Conservation (phyloP, 2,329 filamentous ascomycete species). For the Elsinoe arachidis region DNA sequence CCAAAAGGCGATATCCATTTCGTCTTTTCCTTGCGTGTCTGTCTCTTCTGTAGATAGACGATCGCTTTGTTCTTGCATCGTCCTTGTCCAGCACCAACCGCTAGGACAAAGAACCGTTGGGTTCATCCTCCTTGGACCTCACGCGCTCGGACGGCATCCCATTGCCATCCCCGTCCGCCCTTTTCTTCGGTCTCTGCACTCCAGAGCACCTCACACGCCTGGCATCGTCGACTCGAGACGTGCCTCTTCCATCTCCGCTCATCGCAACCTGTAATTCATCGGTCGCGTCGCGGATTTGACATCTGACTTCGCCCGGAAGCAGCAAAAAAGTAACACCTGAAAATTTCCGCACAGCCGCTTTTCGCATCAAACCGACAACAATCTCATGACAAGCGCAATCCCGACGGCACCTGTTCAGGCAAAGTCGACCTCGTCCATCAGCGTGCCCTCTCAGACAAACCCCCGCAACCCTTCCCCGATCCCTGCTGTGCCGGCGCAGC, state of each 20-base stretch:
- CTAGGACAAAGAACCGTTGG: slow-evolving; percentile 6
- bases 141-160: slow-evolving; percentile 11
- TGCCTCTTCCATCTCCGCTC: slow-evolving; percentile 10
- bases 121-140: slow-evolving; percentile 10
- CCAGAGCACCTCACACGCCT: slow-evolving; percentile 5
- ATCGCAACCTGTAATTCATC: neutral
- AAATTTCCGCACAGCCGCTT: slow-evolving; percentile 16
- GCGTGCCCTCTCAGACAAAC: slow-evolving; percentile 39
- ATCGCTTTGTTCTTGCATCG: slow-evolving; percentile 1
- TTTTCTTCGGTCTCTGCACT: slow-evolving; percentile 2
- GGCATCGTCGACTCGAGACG: neutral
- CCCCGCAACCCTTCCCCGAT: slow-evolving; percentile 44
- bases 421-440: slow-evolving; percentile 41
- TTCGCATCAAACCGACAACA: slow-evolving; percentile 16
- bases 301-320: slow-evolving; percentile 10
- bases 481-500: slow-evolving; percentile 47
- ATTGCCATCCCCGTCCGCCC: slow-evolving; percentile 10
- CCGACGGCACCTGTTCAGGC: slow-evolving; percentile 39
- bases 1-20: slow-evolving; percentile 8
- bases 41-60: slow-evolving; percentile 11
- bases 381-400: slow-evolving; percentile 56
- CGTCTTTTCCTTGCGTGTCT: slow-evolving; percentile 10
- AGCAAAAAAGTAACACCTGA: slow-evolving; percentile 13
- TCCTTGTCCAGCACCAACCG: neutral
- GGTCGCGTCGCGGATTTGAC: slow-evolving; percentile 12